Evolutionary conservation across 1,284 basidiomycete species (phyloP).

Genomic region (Sporisorium iseilematis-ciliati): DNA sequence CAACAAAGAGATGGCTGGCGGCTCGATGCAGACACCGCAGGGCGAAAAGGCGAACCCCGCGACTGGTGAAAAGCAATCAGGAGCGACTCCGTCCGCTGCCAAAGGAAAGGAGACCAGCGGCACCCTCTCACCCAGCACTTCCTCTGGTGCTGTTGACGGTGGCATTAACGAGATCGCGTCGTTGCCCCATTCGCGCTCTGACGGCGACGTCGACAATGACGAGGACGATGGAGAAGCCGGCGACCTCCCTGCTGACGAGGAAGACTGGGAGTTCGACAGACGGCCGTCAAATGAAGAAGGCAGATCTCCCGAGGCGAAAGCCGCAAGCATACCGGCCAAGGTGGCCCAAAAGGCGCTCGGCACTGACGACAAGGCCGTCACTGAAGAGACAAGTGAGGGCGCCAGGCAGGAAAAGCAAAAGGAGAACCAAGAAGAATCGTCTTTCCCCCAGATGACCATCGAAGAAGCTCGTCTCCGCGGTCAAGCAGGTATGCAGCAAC

Average conservation of each 20-base stretch:
- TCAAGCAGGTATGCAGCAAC: conserved; percentile 58
- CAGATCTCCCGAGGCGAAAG: conserved; percentile 20
- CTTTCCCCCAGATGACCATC: conserved; percentile 56
- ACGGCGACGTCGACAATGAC: conserved; percentile 39
- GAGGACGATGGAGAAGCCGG: conserved; percentile 32
- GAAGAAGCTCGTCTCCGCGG: conserved; percentile 57
- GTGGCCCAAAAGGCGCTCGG: conserved; percentile 37
- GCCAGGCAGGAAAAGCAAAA: conserved; percentile 13
- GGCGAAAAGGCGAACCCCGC: conserved; percentile 50
- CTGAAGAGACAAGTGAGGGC: conserved; percentile 27
- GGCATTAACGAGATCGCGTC: conserved; percentile 49
- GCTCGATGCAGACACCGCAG: conserved; percentile 50
- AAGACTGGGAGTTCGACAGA: conserved; percentile 53
- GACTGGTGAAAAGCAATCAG: conserved; percentile 38
- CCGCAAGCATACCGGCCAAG: conserved; percentile 24
- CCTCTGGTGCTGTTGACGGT: conserved; percentile 28
- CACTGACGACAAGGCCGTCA: conserved; percentile 45
- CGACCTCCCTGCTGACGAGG: conserved; percentile 33
- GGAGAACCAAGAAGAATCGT: conserved; percentile 14
- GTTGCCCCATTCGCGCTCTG: conserved; percentile 34
- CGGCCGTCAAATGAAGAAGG: conserved; percentile 32
- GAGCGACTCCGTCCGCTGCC: conserved; percentile 5
- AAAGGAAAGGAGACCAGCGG: conserved; percentile 21
- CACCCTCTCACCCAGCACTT: conserved; percentile 29
- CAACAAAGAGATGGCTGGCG: conserved; percentile 59